Evolutionary conservation across 1,139 yeast genomes (phyloP).

Genomic region (Pneumocystis jirovecii): DNA sequence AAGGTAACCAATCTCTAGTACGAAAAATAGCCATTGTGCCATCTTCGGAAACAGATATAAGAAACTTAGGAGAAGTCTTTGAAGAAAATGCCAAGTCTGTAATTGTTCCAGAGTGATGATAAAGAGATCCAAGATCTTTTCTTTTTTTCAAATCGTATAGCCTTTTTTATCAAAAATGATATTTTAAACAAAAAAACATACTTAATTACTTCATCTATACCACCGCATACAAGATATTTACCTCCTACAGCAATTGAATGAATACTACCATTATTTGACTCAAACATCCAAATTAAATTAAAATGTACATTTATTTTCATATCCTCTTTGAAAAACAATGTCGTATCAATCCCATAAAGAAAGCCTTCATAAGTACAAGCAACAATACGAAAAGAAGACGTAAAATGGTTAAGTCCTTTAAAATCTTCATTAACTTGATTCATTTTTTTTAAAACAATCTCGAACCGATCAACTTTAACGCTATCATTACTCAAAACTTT

Average conservation of each 20-base stretch:
- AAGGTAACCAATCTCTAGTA: constrained; percentile 90
- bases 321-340: constrained; percentile 19
- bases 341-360: constrained; percentile 63
- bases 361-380: constrained; percentile 96
- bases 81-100: constrained; percentile 63
- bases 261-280: constrained; percentile 82
- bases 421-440: neutral
- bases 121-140: constrained; percentile 78
- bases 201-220: constrained; percentile 89
- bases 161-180: constrained; percentile 1
- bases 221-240: constrained; percentile 81
- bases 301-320: constrained; percentile 39
- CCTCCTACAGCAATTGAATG: constrained; percentile 71
- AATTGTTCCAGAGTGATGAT: constrained; percentile 82
- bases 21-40: constrained; percentile 87
- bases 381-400: constrained; percentile 45
- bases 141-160: constrained; percentile 88
- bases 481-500: no score
- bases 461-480: neutral
- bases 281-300: constrained; percentile 88
- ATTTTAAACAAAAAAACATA: neutral
- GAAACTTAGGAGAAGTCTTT: constrained; percentile 16
- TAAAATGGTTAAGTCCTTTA: neutral
- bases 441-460: neutral
- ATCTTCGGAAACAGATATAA: constrained; percentile 80